Evolutionary conservation across 2,329 filamentous ascomycete genomes (phyloP).

Genomic region (Ophiosphaerella herpotricha): DNA sequence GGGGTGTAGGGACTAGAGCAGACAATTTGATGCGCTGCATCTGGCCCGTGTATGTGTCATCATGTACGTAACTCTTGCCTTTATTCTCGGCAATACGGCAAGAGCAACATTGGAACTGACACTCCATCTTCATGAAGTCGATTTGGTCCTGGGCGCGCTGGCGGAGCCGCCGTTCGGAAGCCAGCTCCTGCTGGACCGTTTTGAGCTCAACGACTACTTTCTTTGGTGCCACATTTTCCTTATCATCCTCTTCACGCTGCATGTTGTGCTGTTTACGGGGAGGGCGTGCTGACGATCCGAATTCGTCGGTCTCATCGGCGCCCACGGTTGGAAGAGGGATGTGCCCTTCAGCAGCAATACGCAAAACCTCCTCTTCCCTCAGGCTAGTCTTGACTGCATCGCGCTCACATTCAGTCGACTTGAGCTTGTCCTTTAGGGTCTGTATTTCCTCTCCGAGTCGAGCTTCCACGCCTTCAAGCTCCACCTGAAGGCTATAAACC

Average conservation of each 20-base stretch:
- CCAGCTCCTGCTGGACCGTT: slow-evolving; percentile 57
- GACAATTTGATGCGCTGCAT: slow-evolving; percentile 48
- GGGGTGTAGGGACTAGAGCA: slow-evolving; percentile 63
- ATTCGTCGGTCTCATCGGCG: slow-evolving; percentile 62
- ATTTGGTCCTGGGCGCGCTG: slow-evolving; percentile 73
- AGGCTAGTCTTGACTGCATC: slow-evolving; percentile 74
- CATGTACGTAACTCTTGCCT: slow-evolving; percentile 47
- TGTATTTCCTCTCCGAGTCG: slow-evolving; percentile 69
- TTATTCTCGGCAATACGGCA: slow-evolving; percentile 54
- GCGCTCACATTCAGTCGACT: slow-evolving; percentile 72
- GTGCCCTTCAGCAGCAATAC: slow-evolving; percentile 72
- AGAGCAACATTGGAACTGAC: slow-evolving; percentile 68
- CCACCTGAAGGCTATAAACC: slow-evolving; percentile 50
- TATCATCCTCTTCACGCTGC: slow-evolving; percentile 49
- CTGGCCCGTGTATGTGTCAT: slow-evolving; percentile 39
- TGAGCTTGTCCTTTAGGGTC: slow-evolving; percentile 65
- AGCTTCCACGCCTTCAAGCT: slow-evolving; percentile 65
- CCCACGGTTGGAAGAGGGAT: slow-evolving; percentile 65
- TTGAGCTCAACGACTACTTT: slow-evolving; percentile 53
- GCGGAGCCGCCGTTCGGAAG: slow-evolving; percentile 62
- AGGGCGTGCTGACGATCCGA: slow-evolving; percentile 64
- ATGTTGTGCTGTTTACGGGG: slow-evolving; percentile 52
- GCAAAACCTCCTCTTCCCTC: slow-evolving; percentile 73
- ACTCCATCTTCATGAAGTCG: slow-evolving; percentile 77
- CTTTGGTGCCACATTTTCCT: slow-evolving; percentile 52